Evolutionary conservation across 2,329 filamentous ascomycete genomes (phyloP).

Genomic region (Aspergillus sp.): DNA sequence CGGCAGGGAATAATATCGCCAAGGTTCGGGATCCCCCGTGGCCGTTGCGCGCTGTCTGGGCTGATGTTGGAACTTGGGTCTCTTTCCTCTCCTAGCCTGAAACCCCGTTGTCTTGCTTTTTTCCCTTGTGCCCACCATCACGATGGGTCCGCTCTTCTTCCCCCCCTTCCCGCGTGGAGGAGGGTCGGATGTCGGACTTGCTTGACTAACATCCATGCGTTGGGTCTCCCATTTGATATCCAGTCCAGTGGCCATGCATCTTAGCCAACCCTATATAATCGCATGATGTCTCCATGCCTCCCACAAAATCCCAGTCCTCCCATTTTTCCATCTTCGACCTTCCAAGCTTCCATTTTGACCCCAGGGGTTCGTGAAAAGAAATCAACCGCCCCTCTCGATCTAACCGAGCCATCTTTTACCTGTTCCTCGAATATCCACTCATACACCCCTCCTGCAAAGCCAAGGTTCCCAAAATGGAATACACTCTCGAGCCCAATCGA

Average conservation of each 20-base stretch:
- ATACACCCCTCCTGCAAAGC: background rate
- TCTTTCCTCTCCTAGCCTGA: conserved; percentile 3
- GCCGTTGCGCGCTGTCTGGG: conserved; percentile 9
- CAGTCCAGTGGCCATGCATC: background rate
- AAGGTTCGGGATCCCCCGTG: conserved; percentile 8
- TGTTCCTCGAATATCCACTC: background rate
- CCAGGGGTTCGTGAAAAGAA: conserved; percentile 12
- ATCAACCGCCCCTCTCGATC: background rate
- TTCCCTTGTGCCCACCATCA: conserved; percentile 1
- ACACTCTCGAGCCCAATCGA: conserved; percentile 21
- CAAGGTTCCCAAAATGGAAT: conserved; percentile 14
- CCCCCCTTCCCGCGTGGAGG: conserved; percentile 8
- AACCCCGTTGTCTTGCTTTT: conserved; percentile 4
- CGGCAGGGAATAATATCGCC: background rate
- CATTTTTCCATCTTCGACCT: conserved; percentile 6
- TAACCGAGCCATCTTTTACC: background rate
- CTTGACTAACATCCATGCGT: conserved; percentile 1
- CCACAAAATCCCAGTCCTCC: conserved; percentile 12
- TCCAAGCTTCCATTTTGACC: conserved; percentile 3
- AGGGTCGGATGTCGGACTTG: conserved; percentile 2
- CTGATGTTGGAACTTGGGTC: conserved; percentile 4
- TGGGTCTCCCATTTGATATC: conserved; percentile 2
- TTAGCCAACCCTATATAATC: conserved; percentile 20
- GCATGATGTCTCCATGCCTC: conserved; percentile 17
- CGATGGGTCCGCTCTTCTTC: conserved; percentile 3